These are phyloP conservation scores for Solanum chacoense DNA, from an alignment of 305 asterid genomes.

Conservation along the genomic window DNA sequence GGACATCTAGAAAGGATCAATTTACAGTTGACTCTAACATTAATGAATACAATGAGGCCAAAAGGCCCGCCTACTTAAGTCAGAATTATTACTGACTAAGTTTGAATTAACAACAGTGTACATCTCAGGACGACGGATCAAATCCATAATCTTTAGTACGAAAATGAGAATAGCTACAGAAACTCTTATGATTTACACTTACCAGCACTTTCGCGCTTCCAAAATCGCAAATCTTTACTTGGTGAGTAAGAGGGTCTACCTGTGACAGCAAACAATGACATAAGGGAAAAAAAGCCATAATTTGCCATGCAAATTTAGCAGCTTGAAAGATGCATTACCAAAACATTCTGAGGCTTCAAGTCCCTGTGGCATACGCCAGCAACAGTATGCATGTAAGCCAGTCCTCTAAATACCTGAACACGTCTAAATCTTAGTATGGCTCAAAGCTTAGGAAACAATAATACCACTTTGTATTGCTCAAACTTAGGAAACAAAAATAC, in stretches of 20 bases:
- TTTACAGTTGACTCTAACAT: neutral
- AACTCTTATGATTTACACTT: slow-evolving; percentile 15
- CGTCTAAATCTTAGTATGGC: neutral
- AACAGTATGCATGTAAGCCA: slow-evolving; percentile 94
- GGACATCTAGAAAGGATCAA: neutral
- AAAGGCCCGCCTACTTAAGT: neutral
- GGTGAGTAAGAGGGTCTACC: slow-evolving; percentile 78
- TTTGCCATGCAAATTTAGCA: neutral
- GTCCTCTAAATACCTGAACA: slow-evolving; percentile 77
- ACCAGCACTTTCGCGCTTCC: slow-evolving; percentile 95
- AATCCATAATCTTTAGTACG: neutral
- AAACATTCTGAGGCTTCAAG: slow-evolving; percentile 87
- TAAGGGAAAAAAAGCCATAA: neutral
- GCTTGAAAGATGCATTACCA: slow-evolving; percentile 33
- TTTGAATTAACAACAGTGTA: neutral
- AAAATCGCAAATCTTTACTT: slow-evolving; percentile 86
- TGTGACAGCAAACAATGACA: slow-evolving; percentile 11
- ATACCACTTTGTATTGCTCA: neutral
- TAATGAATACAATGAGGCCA: neutral
- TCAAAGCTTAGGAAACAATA: neutral
- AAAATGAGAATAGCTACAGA: neutral
- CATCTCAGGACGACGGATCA: neutral
- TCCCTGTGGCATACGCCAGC: slow-evolving; percentile 90
- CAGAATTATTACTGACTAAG: neutral
- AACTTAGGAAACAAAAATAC: neutral